Conservation (phyloP, 176 grass and related monocot genomes). For the bread wheat (Triticum aestivum) region IWGSC_CS_RefSeq_v2.1 NC_057801.1:620530940-620531439, state of each 20-base stretch:
- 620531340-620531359: neutral
- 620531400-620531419: neutral
- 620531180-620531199: conserved; percentile 27
- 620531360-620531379: neutral
- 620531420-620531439: neutral
- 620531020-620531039: conserved; percentile 60
- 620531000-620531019: conserved; percentile 48
- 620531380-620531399: neutral
- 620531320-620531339: neutral
- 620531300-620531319: neutral
- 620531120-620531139: conserved; percentile 38
- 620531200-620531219: conserved; percentile 16
- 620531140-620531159: conserved; percentile 31
- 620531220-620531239: conserved; percentile 18
- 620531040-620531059: conserved; percentile 81
- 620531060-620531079: conserved; percentile 88
- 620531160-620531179: conserved; percentile 1
- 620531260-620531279: neutral
- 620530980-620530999: conserved; percentile 35
- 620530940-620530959: neutral
- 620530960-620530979: conserved; percentile 10
- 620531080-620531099: conserved; percentile 55
- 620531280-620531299: neutral
- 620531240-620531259: conserved; percentile 5
- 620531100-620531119: conserved; percentile 27